A percentile compares a stretch with the other conserved stretches of the same genome.
Evolutionary conservation across 139 green algal species (phyloP).

Genomic region (Zygnema cylindricum): DNA sequence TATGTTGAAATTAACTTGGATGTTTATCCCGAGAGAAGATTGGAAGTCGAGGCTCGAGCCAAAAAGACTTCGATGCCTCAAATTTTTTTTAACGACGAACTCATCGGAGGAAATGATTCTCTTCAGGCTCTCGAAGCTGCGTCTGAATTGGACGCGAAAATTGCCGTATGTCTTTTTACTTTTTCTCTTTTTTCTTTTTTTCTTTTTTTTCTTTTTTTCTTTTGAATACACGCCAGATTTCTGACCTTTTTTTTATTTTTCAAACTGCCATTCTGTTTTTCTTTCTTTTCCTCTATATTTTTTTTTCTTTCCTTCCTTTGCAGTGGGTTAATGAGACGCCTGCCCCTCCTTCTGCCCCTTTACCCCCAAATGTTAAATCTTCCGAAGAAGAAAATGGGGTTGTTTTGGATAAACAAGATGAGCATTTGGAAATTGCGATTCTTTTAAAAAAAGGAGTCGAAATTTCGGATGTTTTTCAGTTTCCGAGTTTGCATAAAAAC

Average conservation of each 20-base stretch:
- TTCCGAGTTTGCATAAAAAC: neutral
- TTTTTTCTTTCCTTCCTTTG: too few relatives aligned
- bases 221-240: too few relatives aligned
- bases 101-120: constrained; percentile 35
- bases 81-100: constrained; percentile 45
- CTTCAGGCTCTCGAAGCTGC: constrained; percentile 16
- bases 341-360: neutral
- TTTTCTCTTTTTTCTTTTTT: too few relatives aligned
- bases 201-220: too few relatives aligned
- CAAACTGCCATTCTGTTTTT: too few relatives aligned
- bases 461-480: neutral
- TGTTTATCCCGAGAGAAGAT: constrained; percentile 14
- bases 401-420: constrained; percentile 17
- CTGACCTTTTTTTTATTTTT: too few relatives aligned
- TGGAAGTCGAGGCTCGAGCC: neutral
- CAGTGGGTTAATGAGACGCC: constrained; percentile 14
- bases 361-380: neutral
- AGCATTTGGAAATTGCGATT: neutral
- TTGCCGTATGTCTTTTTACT: too few relatives aligned
- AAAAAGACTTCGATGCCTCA: constrained; percentile 10
- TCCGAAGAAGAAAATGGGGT: neutral
- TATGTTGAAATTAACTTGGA: constrained; percentile 40
- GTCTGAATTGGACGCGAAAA: constrained; percentile 15
- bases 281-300: too few relatives aligned
- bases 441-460: neutral